Evolutionary conservation across 2,329 filamentous ascomycete genomes (phyloP).

Genomic region (Zymoseptoria passerinii): DNA sequence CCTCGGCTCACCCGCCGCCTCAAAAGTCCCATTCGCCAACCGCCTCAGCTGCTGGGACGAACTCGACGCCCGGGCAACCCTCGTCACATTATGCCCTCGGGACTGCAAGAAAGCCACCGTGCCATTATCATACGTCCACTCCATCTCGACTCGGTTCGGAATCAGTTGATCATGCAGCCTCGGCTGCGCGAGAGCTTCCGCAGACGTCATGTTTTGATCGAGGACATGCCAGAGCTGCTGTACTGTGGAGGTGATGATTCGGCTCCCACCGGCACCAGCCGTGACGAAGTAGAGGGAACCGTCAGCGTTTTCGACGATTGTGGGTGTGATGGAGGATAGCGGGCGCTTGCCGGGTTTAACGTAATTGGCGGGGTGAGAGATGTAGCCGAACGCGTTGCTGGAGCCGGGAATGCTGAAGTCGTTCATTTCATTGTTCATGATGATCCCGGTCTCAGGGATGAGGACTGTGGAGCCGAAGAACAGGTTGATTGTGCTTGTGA

Average conservation of each 20-base stretch:
- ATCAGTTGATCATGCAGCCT: slow-evolving; percentile 76
- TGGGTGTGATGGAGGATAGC: slow-evolving; percentile 70
- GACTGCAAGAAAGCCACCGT: slow-evolving; percentile 55
- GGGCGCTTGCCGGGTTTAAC: slow-evolving; percentile 74
- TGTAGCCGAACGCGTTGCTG: slow-evolving; percentile 76
- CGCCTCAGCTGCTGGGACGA: slow-evolving; percentile 62
- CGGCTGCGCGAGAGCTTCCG: slow-evolving; percentile 55
- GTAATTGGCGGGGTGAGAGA: slow-evolving; percentile 71
- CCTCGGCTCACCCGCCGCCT: slow-evolving; percentile 68
- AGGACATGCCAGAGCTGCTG: slow-evolving; percentile 67
- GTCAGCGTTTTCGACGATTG: slow-evolving; percentile 63
- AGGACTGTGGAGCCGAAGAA: slow-evolving; percentile 74
- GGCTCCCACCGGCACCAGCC: slow-evolving; percentile 69
- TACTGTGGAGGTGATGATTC: slow-evolving; percentile 73
- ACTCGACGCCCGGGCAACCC: slow-evolving; percentile 55
- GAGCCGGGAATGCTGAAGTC: slow-evolving; percentile 79
- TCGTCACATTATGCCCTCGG: slow-evolving; percentile 64
- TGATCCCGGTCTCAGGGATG: slow-evolving; percentile 73
- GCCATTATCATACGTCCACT: slow-evolving; percentile 58
- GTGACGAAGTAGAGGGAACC: slow-evolving; percentile 59
- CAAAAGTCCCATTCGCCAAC: slow-evolving; percentile 59
- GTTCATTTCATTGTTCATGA: slow-evolving; percentile 54
- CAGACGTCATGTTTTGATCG: slow-evolving; percentile 53
- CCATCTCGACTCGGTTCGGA: slow-evolving; percentile 60
- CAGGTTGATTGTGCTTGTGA: slow-evolving; percentile 83